Base-by-base conservation (phyloP, 2,329 filamentous ascomycete genomes). In the Lachnellula hyalina region DNA sequence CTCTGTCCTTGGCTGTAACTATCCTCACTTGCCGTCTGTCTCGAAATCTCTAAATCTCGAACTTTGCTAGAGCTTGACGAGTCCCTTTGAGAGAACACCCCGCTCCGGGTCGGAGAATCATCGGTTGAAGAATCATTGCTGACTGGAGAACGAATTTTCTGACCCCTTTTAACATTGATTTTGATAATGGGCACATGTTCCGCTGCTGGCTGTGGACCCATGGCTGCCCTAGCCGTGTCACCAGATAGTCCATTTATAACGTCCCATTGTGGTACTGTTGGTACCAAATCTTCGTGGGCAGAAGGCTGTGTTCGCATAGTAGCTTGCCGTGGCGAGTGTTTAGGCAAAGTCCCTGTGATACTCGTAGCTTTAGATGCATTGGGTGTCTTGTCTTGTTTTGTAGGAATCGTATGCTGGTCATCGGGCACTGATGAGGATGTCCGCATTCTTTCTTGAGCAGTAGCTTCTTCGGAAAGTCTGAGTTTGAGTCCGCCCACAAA, bases 401-500 rank as follows among this genome's bases (percentile, higher is more conserved):
- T 46, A n/a, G 50, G 50, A 14, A 51, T 50, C 12, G 35, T 47
- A 28, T 46, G 21, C 41, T 40, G 32, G 6, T 51, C 47, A 36
- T 23, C 14, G 11, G 34, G n/a, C 9, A 36, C 41, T 11, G 36
- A 44, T 15, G 34, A 49, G 25, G 47, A 28, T 28, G 57, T 45
- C 38, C 53, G 54, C 40, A 59, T 55, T 15, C 40, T 56, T 7
- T 64, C 55, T 48, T 64, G 62, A 8, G 55, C 44, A 28, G 53
- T 45, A n/a, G 52, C 55, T 41, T 65, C 62, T 46, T 63, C 58
- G 6, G 59, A 62, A 28, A 64, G 57, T 45, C 63, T 60, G 2
- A 69, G 59, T 49, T 67, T 70, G 9, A 69, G 41, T 25, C 67
- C 67, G 17, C 67, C 67, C 42, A 68, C 65, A 40, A 70, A 70